phyloP scores from a whole-genome alignment of 2,329 filamentous ascomycete genomes.

The Xylariaceae sp. region DNA sequence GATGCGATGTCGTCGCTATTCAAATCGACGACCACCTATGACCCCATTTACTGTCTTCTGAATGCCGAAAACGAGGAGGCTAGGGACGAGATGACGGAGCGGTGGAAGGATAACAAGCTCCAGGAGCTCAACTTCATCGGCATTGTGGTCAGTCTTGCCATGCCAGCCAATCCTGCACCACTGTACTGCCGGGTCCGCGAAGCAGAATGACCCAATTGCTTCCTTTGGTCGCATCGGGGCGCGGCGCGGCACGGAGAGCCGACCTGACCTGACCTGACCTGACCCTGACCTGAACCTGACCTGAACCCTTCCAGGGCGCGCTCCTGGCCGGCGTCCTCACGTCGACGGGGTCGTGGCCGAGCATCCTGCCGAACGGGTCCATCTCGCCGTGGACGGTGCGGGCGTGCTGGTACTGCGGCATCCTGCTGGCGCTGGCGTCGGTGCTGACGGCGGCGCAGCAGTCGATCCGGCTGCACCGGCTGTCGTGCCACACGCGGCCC shows the following conservation, averaged over 20 bases:
- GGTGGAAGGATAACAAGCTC: constrained; percentile 1
- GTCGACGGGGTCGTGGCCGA: neutral
- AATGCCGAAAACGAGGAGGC: neutral
- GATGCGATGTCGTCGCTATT: neutral
- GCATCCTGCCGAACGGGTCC: neutral
- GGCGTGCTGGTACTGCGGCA: constrained; percentile 1
- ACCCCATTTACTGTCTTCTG: neutral
- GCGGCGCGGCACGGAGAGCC: too few species aligned
- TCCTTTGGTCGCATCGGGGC: too few species aligned
- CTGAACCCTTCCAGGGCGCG: neutral
- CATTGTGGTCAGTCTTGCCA: neutral
- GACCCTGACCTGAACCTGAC: too few species aligned
- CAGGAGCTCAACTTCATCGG: constrained; percentile 1
- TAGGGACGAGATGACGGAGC: neutral
- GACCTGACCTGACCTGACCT: too few species aligned
- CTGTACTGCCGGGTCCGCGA: too few species aligned
- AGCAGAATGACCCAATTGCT: too few species aligned
- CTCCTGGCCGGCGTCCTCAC: neutral
- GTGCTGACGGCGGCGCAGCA: constrained; percentile 1
- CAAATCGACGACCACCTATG: neutral
- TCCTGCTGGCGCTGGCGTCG: neutral
- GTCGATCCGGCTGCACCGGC: neutral
- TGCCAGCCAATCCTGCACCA: too few species aligned
- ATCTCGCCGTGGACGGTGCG: neutral
- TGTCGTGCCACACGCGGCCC: neutral